Base-by-base conservation (phyloP, 2,329 filamentous ascomycete species). In the Pestalotiopsis sp. region DNA sequence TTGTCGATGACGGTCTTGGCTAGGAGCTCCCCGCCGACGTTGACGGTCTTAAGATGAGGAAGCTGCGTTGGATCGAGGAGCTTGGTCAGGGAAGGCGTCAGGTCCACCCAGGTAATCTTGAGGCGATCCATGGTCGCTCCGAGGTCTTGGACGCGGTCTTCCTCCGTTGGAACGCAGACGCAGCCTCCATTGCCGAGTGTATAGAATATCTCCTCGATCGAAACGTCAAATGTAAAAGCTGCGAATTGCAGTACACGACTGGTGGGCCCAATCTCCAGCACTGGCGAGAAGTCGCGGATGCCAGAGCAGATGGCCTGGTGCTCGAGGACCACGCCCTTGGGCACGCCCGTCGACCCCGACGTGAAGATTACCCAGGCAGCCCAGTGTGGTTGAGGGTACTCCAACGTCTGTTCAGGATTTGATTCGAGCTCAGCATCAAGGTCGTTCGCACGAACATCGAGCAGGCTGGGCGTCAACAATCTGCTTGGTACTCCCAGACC, bases 301-400 rank as follows among this genome's bases (percentile, higher is more conserved):
- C 17, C 58, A 45, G 57, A 57, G 12, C 41, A 45, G 20, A 69
- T 38, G 7, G 49, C n/a, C 2, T 17, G 9, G 14, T 70, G 68
- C 52, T 65, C 61, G 67, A 86, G 80, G 61, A 90, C 82, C 2
- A 90, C 88, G 23, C 89, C 89, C 78, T 91, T 91, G 1, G 89
- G 89, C 68, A 84, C 85, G 5, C 89, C 89, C 0, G 89, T 91
- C 69, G 87, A 90, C 12, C 89, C 89, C 0, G 88, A 91, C 11
- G 89, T 91, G 75, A 90, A 91, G 73, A 90, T 89, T 73, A 90
- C 86, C 70, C 86, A 86, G 77, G 79, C 36, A 3, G 17, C 12
- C n/a, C 20, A 20, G 14, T n/a, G n/a, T 5, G 56, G 56, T 20
- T 20, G 20, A 25, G 45, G 45, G 20, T 52, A 17, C 45, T 20